Percentiles rank a stretch among this genome's conserved stretches.
Conservation (phyloP, 2,329 filamentous ascomycete species). For the Hypoxylon sp. region DNA sequence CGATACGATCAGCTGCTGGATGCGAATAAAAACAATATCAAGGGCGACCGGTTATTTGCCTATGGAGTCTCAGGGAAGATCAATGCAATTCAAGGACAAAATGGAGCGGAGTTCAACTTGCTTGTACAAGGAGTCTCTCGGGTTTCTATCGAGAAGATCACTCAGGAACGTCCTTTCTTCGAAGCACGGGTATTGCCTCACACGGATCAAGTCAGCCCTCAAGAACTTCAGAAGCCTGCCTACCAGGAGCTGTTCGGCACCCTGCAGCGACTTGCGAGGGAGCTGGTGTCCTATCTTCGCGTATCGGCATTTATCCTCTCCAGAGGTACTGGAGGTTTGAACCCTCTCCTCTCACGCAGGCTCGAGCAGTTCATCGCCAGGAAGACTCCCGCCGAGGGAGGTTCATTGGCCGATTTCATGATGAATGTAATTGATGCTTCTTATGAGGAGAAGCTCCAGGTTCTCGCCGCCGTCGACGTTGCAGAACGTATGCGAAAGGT, state of each 20-base stretch:
- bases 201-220: conserved; percentile 44
- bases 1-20: conserved; percentile 64
- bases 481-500: conserved; percentile 85
- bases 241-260: conserved; percentile 78
- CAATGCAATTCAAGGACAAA: conserved; percentile 81
- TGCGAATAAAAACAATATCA: conserved; percentile 71
- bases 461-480: conserved; percentile 85
- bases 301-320: conserved; percentile 86
- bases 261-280: conserved; percentile 86
- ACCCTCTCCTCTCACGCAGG: conserved; percentile 86
- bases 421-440: conserved; percentile 89
- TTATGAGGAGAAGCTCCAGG: conserved; percentile 90
- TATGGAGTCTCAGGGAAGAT: conserved; percentile 88
- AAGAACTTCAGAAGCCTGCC: conserved; percentile 46
- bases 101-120: conserved; percentile 82
- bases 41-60: conserved; percentile 81
- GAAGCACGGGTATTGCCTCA: conserved; percentile 79
- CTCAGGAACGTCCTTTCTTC: conserved; percentile 86
- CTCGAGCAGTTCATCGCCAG: conserved; percentile 89
- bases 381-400: conserved; percentile 86
- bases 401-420: conserved; percentile 94
- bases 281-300: conserved; percentile 86
- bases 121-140: conserved; percentile 88
- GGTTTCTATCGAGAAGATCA: conserved; percentile 80
- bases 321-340: conserved; percentile 75